Conservation (phyloP, 1,139 yeast genomes). For the Debaryomyces sp. region DNA sequence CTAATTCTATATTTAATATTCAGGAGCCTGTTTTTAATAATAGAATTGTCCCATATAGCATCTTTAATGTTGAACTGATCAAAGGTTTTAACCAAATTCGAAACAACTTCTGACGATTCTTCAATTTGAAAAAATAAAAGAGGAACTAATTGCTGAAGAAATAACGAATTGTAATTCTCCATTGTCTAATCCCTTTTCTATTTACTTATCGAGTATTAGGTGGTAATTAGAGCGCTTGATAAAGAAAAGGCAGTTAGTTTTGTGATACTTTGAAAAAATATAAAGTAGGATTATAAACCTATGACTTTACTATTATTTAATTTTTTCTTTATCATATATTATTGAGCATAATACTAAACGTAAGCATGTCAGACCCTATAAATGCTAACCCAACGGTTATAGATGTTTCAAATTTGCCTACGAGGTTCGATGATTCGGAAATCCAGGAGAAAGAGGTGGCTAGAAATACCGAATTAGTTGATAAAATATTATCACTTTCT, state of each 20-base stretch:
- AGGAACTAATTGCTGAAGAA: conserved; percentile 39
- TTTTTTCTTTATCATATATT: background rate
- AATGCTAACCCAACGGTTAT: conserved; percentile 91
- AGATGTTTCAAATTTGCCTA: conserved; percentile 77
- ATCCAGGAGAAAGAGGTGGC: conserved; percentile 14
- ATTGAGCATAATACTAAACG: background rate
- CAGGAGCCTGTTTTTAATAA: conserved; percentile 41
- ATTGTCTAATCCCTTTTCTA: conserved; percentile 17
- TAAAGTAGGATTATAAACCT: background rate
- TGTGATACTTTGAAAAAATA: background rate
- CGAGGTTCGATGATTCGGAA: conserved; percentile 44
- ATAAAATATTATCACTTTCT: conserved; percentile 27
- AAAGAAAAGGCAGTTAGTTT: background rate
- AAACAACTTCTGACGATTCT: conserved; percentile 5
- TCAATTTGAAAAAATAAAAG: conserved; percentile 24
- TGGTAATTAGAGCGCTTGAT: background rate
- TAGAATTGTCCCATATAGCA: conserved; percentile 42
- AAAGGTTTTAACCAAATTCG: conserved; percentile 15
- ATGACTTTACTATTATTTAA: background rate
- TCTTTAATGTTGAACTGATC: conserved; percentile 23
- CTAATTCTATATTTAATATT: conserved; percentile 34
- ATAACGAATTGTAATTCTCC: conserved; percentile 34
- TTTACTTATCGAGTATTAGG: background rate
- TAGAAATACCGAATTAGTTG: conserved; percentile 16
- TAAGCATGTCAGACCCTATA: conserved; percentile 66